Base-by-base conservation (phyloP, 2,329 filamentous ascomycete genomes). In the Ceratocystis colombiana region DNA sequence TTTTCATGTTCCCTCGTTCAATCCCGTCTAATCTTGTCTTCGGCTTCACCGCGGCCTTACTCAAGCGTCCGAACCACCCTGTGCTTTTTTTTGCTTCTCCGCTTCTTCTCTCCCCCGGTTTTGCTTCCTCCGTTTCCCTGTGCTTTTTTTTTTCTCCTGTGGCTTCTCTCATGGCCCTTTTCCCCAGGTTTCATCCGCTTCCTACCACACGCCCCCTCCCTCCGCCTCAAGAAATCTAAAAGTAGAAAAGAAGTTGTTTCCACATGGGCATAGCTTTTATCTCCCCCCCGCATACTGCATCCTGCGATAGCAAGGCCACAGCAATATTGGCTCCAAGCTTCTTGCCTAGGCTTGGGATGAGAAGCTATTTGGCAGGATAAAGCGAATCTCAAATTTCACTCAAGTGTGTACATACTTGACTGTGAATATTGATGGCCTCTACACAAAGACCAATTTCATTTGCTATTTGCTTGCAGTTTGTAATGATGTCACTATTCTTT, bases 61-160 rank as follows among this genome's bases (percentile, higher is more conserved):
- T 53, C 22, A 5, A 28, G 10, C 3, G 22, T 53, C 48, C 10
- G 22, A 15, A 15, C 48, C 48, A 25, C 20, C 33, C 44, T 46
- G n/a, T 28, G n/a, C 45, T 17, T 41, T 44, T 44, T 17, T 20
- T 20, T 61, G 37, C 44, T 15, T 28, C 37, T 46, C 22, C 37
- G 12, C 61, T 62, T 45, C 12, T 45, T 62, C 7, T 48, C 22
- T 48, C 37, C 33, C n/a, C 59, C 22, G 59, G 33, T 17, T 62
- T 45, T 62, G 8, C 33, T 62, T 33, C 5, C 8, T 57, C 25
- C n/a, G 53, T 30, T 33, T 7, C 25, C 20, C 25, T 57, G 53
- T 15, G 46, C 46, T 22, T 22, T 5, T 50, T 6, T 7, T 33
- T 6, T 3, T 33, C 30, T 33, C 6, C 61, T 62, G n/a, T 5